These are phyloP conservation scores for Rhynchosporium secalis DNA, from an alignment of 2,329 filamentous ascomycete genomes.

Conservation along the genomic window DNA sequence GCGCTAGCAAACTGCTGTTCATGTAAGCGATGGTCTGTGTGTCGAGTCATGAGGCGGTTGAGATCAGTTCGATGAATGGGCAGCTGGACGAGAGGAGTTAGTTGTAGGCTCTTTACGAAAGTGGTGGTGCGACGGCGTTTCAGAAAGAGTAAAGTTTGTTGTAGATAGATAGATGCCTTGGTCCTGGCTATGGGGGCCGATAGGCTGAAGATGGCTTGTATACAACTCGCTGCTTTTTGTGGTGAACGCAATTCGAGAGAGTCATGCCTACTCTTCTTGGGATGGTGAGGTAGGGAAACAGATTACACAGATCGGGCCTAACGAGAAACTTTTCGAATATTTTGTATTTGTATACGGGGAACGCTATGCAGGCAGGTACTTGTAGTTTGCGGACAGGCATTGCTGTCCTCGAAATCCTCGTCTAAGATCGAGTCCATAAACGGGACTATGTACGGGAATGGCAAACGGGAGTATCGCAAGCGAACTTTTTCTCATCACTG, in stretches of 20 bases:
- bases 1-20: conserved; percentile 26
- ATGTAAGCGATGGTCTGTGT: conserved; percentile 41
- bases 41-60: conserved; percentile 38
- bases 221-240: conserved; percentile 40
- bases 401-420: neutral
- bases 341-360: conserved; percentile 16
- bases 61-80: conserved; percentile 30
- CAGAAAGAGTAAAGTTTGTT: conserved; percentile 38
- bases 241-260: conserved; percentile 35
- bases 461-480: conserved; percentile 34
- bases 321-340: conserved; percentile 17
- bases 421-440: neutral
- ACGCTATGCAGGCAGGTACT: conserved; percentile 9
- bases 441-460: neutral
- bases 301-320: conserved; percentile 18
- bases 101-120: conserved; percentile 28
- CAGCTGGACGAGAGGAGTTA: conserved; percentile 28
- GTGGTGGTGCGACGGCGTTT: conserved; percentile 33
- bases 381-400: conserved; percentile 10
- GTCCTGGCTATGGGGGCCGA: conserved; percentile 38
- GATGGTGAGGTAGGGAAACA: conserved; percentile 16
- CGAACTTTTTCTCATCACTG: conserved; percentile 43
- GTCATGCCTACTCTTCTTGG: conserved; percentile 12
- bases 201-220: conserved; percentile 32
- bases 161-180: conserved; percentile 34